Base-by-base conservation (phyloP, 148 eudicot genomes). In the Nyssa sinensis region DNA sequence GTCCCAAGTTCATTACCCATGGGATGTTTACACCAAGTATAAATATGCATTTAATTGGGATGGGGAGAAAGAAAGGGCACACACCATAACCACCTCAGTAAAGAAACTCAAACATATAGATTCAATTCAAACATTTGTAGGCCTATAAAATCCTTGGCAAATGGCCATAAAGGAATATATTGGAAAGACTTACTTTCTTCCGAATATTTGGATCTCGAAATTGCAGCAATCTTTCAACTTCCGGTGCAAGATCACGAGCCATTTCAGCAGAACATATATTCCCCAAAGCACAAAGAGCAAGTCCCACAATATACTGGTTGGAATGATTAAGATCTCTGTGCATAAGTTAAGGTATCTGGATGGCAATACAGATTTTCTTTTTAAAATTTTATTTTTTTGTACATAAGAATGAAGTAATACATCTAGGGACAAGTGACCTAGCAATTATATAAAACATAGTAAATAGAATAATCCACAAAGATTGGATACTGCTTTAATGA, bases 201-300 rank as follows among this genome's bases (percentile, higher is more conserved):
- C 96, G 88, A 77, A 94, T 85, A 81, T 94, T 94, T 77, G 98
- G 98, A 90, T 94, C 98, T 72, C 98, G 88, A 70, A 94, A 94
- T 72, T 92, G 97, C 74, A 94, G 93, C 81, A 94, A 78, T 53
- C 93, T 81, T 83, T 94, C 97, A 51, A 94, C 98, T 82, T 94
- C 98, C 35, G 96, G 94, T 27, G 96, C 98, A 77, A 94, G 98
- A 82, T 94, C 98, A 77, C 98, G 97, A 74, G 98, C 98, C 98
- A 94, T 92, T 84, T 92, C 98, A 69, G 98, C 97, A 33, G 98
- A 94, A 79, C 96, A 88, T 68, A 94, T 94, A 81, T 94, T 92
- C 68, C 97, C 98, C 84, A 94, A 90, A 69, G 98, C 98, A 86
- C 98, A 94, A 70, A 94, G 98, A 82, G 98, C 98, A 79, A 94